Evolutionary conservation across 1,139 yeast genomes (phyloP), one percentile per base, ranked within the genome.

Genomic region (Hanseniaspora gamundiae): DNA sequence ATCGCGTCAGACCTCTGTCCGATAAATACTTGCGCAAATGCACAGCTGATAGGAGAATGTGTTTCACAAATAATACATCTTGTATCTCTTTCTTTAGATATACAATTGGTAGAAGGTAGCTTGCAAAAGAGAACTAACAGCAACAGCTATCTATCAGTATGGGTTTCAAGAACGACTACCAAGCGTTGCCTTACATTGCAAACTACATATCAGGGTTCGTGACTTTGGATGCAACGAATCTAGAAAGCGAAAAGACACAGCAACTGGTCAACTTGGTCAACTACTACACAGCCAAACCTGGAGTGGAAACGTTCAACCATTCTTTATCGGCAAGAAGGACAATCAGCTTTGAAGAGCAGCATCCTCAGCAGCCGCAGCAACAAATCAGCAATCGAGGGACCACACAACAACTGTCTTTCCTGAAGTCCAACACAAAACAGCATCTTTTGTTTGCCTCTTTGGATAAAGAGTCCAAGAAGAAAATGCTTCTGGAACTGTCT

Each of bases 401-500:
- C 26, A 24, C 26, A 9, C 26, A 24, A 24, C 26, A 24, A 9
- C 9, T 24, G 26, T 24, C 9, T 6, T 9, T 9, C 9, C 26
- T 30, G 17, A 14, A 30, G 17, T 6, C 35, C 14, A 16, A 17
- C n/a, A 5, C 36, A 4, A 16, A 19, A 19, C 36, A 33, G 22
- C 5, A 11, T 17, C 31, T 51, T 9, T 45, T 49, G 14, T 43
- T 39, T 8, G 42, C 48, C 7, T 39, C 48, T 2, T 26, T 46
- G 7, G 48, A 49, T 40, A 46, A 45, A 21, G 43, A 47, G 14
- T 26, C 35, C n/a, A 47, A 46, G 26, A 27, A 39, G 22, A 46
- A 36, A 28, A 45, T 50, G 8, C 47, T 48, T 38, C 22, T 39
- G 19, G 51, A 50, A 30, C 24, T 33, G 10, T 17, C n/a, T 33